A percentile compares a stretch with the other conserved stretches of the same genome.
These are phyloP conservation scores for Solanum lycopersicoides DNA, from an alignment of 257 asterid genomes.

Conservation along the genomic window DNA sequence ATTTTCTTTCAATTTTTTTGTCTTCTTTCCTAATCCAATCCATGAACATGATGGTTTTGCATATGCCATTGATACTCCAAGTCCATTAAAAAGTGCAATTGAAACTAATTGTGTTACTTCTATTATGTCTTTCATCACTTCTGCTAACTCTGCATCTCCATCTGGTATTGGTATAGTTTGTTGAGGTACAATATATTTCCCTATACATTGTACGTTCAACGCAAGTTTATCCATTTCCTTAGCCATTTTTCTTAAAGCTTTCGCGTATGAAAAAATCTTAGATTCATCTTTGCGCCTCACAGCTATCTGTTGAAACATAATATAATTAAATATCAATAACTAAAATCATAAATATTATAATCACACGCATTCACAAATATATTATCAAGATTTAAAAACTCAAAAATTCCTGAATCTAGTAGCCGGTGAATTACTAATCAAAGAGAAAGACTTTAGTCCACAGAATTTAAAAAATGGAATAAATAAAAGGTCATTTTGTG, in stretches of 20 bases:
- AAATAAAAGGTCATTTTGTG: background rate
- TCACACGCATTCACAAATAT: no score
- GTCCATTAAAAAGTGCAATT: conserved; percentile 30
- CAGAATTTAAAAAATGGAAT: no score
- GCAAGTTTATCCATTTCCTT: conserved; percentile 51
- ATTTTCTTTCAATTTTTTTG: conserved; percentile 23
- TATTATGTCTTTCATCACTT: conserved; percentile 39
- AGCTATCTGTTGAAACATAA: conserved; percentile 14
- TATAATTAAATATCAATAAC: background rate
- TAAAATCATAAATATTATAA: background rate
- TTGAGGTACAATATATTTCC: conserved; percentile 11
- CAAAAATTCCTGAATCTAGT: no score
- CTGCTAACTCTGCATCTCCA: conserved; percentile 38
- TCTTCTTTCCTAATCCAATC: conserved; percentile 27
- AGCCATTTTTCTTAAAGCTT: conserved; percentile 30
- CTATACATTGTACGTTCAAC: conserved; percentile 1
- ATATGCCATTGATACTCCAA: conserved; percentile 35
- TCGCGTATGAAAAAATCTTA: conserved; percentile 17
- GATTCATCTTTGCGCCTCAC: conserved; percentile 41
- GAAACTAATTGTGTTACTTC: conserved; percentile 45
- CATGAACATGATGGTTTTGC: conserved; percentile 30
- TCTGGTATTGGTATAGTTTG: conserved; percentile 7
- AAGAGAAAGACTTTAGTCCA: no score
- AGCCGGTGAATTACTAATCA: no score
- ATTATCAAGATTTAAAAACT: no score